These are phyloP conservation scores for Leishmania arabica DNA, from an alignment of 208 protist species.

Conservation along the genomic window DNA sequence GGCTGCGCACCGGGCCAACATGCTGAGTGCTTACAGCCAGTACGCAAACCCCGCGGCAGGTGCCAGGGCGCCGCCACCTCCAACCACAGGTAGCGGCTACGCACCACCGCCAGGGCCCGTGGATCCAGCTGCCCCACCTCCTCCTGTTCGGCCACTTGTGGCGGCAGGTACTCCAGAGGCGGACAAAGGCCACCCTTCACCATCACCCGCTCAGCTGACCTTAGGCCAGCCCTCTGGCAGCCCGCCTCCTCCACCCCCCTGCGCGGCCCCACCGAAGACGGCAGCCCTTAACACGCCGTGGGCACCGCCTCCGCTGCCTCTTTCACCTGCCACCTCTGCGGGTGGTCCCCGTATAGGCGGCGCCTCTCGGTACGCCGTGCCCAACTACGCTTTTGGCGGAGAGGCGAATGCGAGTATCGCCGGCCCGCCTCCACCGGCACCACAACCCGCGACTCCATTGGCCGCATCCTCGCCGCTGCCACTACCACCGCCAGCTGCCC, in stretches of 20 bases:
- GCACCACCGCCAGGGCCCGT: not conserved
- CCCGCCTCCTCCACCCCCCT: not conserved
- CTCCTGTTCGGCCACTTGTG: not conserved
- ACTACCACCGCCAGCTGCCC: not conserved
- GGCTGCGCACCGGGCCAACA: conserved; percentile 10
- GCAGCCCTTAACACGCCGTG: conserved; percentile 1
- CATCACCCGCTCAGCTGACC: not conserved
- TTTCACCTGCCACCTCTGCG: not conserved
- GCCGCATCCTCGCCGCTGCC: not conserved
- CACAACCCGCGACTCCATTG: not conserved
- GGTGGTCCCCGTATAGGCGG: not conserved
- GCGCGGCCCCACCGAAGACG: not conserved
- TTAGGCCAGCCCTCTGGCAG: not conserved
- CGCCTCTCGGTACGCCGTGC: conserved; percentile 16
- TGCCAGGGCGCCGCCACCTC: not conserved
- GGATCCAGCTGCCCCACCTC: not conserved
- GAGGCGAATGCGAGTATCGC: not conserved
- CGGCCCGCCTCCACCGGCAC: not conserved
- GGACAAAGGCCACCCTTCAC: not conserved
- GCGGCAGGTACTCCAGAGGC: not conserved
- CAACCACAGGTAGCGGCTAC: not conserved
- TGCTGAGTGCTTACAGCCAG: conserved; percentile 28
- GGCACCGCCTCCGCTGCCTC: conserved; percentile 10
- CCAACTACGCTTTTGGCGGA: not conserved
- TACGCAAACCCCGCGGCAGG: conserved; percentile 11